phyloP scores from a whole-genome alignment of 192 early-diverging fungal species.

The Kickxella alabastrina region DNA sequence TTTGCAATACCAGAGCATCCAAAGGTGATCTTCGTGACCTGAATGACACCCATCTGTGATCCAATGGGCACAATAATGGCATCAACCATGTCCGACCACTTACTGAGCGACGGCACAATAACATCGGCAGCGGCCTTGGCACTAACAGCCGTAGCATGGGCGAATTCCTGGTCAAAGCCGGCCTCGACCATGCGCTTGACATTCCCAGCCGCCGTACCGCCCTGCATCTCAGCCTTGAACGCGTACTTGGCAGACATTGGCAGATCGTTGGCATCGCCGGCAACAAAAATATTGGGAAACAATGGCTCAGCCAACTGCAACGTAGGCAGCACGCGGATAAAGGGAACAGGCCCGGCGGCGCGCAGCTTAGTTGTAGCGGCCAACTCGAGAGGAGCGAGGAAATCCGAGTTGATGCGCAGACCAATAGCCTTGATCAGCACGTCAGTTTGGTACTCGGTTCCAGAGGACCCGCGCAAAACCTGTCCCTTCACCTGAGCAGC shows the following conservation, averaged over 20 bases:
- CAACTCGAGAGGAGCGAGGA: conserved; percentile 39
- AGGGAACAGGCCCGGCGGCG: conserved; percentile 5
- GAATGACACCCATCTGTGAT: conserved; percentile 30
- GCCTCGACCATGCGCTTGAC: conserved; percentile 26
- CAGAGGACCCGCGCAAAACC: conserved; percentile 44
- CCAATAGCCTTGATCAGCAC: conserved; percentile 55
- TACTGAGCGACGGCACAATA: conserved; percentile 10
- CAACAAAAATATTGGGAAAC: conserved; percentile 55
- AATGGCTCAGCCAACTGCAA: conserved; percentile 45
- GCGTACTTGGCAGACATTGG: conserved; percentile 44
- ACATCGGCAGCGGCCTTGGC: conserved; percentile 2
- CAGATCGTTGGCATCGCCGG: conserved; percentile 53
- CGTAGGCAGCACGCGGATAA: conserved; percentile 53
- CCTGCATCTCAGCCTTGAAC: conserved; percentile 51
- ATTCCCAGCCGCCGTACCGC: conserved; percentile 32
- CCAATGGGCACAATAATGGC: conserved; percentile 45
- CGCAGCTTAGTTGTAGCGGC: conserved; percentile 23
- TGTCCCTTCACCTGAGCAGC: conserved; percentile 15
- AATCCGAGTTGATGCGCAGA: conserved; percentile 49
- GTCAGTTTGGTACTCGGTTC: conserved; percentile 54
- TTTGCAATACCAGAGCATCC: conserved; percentile 17
- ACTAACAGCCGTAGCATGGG: neutral
- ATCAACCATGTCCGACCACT: conserved; percentile 36
- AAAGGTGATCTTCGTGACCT: conserved; percentile 31
- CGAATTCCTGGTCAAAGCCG: conserved; percentile 20